Base-by-base conservation (phyloP, 2,329 filamentous ascomycete genomes). In the Penicillium sp. region DNA sequence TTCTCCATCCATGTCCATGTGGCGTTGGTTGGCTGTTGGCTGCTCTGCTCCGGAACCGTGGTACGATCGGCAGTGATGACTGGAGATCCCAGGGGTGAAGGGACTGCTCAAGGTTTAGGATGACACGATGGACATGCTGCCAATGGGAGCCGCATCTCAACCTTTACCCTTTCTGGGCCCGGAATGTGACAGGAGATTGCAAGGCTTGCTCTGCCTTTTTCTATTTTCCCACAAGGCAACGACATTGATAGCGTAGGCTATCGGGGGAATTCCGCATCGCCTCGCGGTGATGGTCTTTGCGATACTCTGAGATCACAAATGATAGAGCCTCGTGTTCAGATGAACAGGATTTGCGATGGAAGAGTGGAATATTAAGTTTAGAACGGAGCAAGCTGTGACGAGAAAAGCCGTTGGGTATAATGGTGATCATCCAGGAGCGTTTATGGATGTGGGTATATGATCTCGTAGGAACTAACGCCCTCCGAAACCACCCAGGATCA, bases 251-350 rank as follows among this genome's bases (percentile, higher is more conserved):
- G n/a, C n/a, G n/a, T n/a, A n/a, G n/a, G n/a, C n/a, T n/a, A n/a
- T n/a, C n/a, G n/a, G n/a, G n/a, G n/a, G n/a, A n/a, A n/a, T n/a
- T n/a, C n/a, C n/a, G n/a, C n/a, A n/a, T n/a, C n/a, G n/a, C n/a
- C n/a, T n/a, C n/a, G n/a, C n/a, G n/a, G n/a, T n/a, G n/a, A n/a
- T 17, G 42, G 44, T 50, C 39, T 50, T 44, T 44, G 44, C 39
- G 31, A 50, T 39, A 47, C 39, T 52, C 37, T 37, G 45, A 50
- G 48, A 34, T 16, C 41, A 45, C 31, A 36, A 32, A 40, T 37
- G 44, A 47, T 39, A 28, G 41, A 51, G 47, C 44, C 38, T 53
- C 48, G 47, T 45, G 44, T 42, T 18, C 39, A 30, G 39, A 11
- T 18, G 15, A 35, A 17, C 25, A 16, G 30, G 30, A 30, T 37